Base-by-base conservation (phyloP, 2,329 filamentous ascomycete species). In the Sporothrix pallida region DNA sequence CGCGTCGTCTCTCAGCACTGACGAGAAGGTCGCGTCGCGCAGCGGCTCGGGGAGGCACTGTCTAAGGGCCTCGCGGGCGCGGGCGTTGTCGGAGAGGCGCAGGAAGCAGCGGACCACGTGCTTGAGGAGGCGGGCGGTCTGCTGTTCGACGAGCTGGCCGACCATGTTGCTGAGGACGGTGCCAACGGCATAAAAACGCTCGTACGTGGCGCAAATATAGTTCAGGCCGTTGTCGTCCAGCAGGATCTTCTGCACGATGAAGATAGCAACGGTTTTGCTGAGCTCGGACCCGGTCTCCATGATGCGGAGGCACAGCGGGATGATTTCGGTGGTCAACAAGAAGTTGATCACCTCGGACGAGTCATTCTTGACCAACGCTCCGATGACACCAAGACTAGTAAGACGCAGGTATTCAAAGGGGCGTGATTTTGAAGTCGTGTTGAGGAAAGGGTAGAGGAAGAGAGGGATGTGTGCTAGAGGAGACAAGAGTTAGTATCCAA, bases 151-250 rank as follows among this genome's bases (percentile, higher is more conserved):
- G 52, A 99, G 88, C 84, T 98, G 95, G 71, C 92, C 94, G 73
- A 99, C 96, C 96, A 99, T 99, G 81, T 98, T 99, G 85, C 94
- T 97, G 54, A 99, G 86, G 6, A 99, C 96, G 0, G 96, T 99
- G 6, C 96, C 96, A 5, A 99, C 96, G 8, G 96, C 96, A 78
- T 98, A 99, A 83, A 99, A 99, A 23, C 96, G 90, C 86, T 99
- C 96, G 79, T 99, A 99, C 0, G 96, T 99, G 77, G 97, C 95
- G 83, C 96, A 99, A 74, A 99, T 99, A 83, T 99, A 99, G 80
- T 96, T 96, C 76, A 99, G 88, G 3, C 96, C 96, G 79, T 97
- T 95, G 79, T 99, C 96, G 80, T 99, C 96, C 2, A 99, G 89
- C 71, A 99, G 85, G 37, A 99, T 99, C 87, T 99, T 99, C 83